A percentile compares a stretch with the other conserved stretches of the same genome.
phyloP scores from a whole-genome alignment of 306 rosid species.

The Argentina anserina region DNA sequence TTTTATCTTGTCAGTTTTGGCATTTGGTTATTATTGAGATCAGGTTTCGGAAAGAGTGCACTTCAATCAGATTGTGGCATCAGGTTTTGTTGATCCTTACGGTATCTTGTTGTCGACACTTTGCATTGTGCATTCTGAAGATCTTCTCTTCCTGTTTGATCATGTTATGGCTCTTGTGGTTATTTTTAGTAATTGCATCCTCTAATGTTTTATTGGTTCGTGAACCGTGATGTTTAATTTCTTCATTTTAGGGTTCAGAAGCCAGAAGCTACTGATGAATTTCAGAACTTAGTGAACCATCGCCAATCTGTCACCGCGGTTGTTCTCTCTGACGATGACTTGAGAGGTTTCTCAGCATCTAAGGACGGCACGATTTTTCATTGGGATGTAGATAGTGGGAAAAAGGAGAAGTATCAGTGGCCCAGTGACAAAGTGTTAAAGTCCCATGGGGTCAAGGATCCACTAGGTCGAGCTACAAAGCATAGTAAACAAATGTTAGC shows the following conservation, averaged over 20 bases:
- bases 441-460: conserved; percentile 78
- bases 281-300: conserved; percentile 64
- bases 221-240: not conserved
- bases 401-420: conserved; percentile 72
- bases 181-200: not conserved
- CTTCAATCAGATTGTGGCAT: not conserved
- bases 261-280: conserved; percentile 51
- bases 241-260: conserved; percentile 50
- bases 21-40: not conserved
- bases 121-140: not conserved
- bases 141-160: not conserved
- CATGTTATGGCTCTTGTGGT: too few relatives aligned
- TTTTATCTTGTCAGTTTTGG: not conserved
- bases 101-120: too few relatives aligned
- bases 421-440: conserved; percentile 59
- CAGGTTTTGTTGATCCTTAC: too few relatives aligned
- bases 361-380: conserved; percentile 81
- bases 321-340: conserved; percentile 76
- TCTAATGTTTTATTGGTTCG: not conserved
- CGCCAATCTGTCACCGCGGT: conserved; percentile 73
- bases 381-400: conserved; percentile 89
- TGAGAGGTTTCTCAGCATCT: conserved; percentile 85
- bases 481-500: conserved; percentile 68
- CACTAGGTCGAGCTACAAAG: conserved; percentile 65
- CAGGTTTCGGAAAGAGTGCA: not conserved